Evolutionary conservation across 192 early-diverging fungal genomes (phyloP).

Genomic region (Mortierella claussenii): DNA sequence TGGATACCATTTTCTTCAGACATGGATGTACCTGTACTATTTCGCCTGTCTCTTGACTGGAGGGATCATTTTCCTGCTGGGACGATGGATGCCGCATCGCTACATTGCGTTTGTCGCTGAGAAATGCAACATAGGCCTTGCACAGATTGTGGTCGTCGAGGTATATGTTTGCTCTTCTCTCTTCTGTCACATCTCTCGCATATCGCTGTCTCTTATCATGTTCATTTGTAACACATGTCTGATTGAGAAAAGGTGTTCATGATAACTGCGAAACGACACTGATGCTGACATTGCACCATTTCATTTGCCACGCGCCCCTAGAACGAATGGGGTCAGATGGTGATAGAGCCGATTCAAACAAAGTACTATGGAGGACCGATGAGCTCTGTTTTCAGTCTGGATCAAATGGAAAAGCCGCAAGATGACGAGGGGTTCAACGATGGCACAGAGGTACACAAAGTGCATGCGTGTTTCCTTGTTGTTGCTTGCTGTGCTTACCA

Average conservation of each 20-base stretch:
- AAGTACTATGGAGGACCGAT: constrained; percentile 75
- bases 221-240: constrained; percentile 11
- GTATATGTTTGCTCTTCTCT: constrained; percentile 31
- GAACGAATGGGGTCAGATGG: constrained; percentile 72
- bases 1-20: constrained; percentile 69
- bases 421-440: constrained; percentile 16
- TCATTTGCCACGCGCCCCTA: constrained; percentile 14
- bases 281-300: too few species aligned
- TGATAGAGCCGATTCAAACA: constrained; percentile 59
- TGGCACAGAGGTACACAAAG: constrained; percentile 10
- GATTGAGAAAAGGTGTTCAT: not conserved
- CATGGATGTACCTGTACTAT: constrained; percentile 68
- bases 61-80: constrained; percentile 80
- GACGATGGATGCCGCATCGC: constrained; percentile 86
- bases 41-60: constrained; percentile 70
- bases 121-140: constrained; percentile 69
- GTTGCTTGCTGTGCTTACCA: too few species aligned
- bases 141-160: constrained; percentile 73
- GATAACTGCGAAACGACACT: not conserved
- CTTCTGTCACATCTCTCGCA: not conserved
- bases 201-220: not conserved
- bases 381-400: constrained; percentile 70
- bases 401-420: constrained; percentile 47
- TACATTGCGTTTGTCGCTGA: constrained; percentile 75
- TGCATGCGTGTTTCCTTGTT: not conserved